Evolutionary conservation across 352 stramenopile species (phyloP), one percentile per base, ranked within the genome.

Genomic region (Globisporangium camurandrum): DNA sequence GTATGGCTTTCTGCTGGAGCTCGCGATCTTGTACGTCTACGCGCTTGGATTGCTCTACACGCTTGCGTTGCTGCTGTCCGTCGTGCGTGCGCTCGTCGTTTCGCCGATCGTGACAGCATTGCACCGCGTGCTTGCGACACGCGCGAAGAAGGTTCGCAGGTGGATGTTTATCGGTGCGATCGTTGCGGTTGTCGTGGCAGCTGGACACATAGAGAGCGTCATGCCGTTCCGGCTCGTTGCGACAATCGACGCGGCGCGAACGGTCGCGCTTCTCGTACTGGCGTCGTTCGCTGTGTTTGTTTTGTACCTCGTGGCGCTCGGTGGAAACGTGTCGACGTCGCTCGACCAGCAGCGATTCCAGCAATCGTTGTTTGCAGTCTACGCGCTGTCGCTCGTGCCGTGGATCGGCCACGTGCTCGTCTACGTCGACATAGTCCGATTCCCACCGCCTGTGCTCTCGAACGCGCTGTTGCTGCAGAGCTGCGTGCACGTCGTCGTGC

Each of bases 391-490:
- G 9, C 52, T 69, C 26, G 51, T 85, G 33, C 66, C 78, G 27
- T 91, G 76, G 74, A 41, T 71, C 36, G 80, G 83, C 51, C 81
- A 89, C 59, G 33, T 88, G 19, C 61, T 64, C 17, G 87, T 81
- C 56, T 85, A 84, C 19, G 22, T 66, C 40, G 57, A 69, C 23
- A 49, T 86, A 20, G 66, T 72, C 4, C 55, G 43, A 0, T 73
- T 65, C n/a, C 73, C 82, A 5, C 67, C 64, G 1, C 48, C 43
- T 2, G 41, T 62, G 17, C 38, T 87, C 12, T 59, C 61, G 8
- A 86, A 74, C 26, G 63, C 74, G 44, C 42, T 83, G 6, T 39
- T 86, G 26, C 37, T 71, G 14, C 57, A 87, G 58, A 64, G 61
- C n/a, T 41, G 51, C n/a, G 57, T 58, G 2, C 72, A 68, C 38